Conservation (phyloP, 345 rosid genomes). For the Nasturtium officinale region DNA sequence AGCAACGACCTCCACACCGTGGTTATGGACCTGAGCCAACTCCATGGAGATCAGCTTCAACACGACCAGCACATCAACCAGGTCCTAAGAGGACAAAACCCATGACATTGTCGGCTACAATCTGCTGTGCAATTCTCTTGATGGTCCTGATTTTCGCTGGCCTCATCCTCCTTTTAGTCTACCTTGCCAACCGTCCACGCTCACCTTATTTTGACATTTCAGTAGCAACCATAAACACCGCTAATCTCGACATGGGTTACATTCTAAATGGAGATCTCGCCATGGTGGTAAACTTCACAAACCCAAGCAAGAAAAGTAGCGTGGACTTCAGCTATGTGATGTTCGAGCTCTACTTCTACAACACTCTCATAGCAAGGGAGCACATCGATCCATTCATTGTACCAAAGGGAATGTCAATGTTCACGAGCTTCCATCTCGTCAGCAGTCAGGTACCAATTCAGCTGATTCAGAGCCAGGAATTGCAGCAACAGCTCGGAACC, state of each 20-base stretch:
- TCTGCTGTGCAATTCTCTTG: slow-evolving; percentile 65
- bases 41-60: slow-evolving; percentile 35
- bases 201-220: slow-evolving; percentile 65
- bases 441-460: slow-evolving; percentile 79
- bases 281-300: slow-evolving; percentile 79
- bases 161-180: slow-evolving; percentile 62
- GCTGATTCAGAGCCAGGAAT: slow-evolving; percentile 45
- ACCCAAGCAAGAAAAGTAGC: slow-evolving; percentile 73
- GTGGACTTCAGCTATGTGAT: slow-evolving; percentile 68
- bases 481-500: slow-evolving; percentile 54
- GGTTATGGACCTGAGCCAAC: slow-evolving; percentile 29
- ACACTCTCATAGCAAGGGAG: slow-evolving; percentile 62
- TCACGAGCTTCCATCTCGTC: slow-evolving; percentile 58
- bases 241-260: slow-evolving; percentile 69
- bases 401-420: slow-evolving; percentile 47
- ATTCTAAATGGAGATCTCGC: slow-evolving; percentile 70
- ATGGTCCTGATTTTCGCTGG: slow-evolving; percentile 63
- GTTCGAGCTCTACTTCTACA: slow-evolving; percentile 65
- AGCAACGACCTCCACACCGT: slow-evolving; percentile 9
- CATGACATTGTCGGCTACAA: slow-evolving; percentile 51
- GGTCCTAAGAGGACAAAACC: slow-evolving; percentile 44
- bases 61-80: slow-evolving; percentile 31
- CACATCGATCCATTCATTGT: slow-evolving; percentile 73
- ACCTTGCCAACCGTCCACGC: slow-evolving; percentile 77
- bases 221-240: slow-evolving; percentile 71